Conservation (phyloP, 352 stramenopile species). For the Phytopythium ostracodes region DNA sequence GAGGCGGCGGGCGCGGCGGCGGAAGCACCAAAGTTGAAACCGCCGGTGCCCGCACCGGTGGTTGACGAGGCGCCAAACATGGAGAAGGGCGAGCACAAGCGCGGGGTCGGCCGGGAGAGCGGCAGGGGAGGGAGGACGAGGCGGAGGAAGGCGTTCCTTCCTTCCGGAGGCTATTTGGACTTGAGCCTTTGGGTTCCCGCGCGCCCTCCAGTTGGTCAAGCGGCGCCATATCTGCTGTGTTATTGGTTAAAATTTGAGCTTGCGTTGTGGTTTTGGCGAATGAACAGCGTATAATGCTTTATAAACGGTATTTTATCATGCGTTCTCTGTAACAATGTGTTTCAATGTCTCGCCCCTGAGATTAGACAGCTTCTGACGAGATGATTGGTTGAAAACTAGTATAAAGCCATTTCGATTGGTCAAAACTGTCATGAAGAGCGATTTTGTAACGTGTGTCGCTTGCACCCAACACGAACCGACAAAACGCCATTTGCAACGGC, state of each 20-base stretch:
- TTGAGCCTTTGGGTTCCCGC: background rate
- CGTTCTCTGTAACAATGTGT: no score
- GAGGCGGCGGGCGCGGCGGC: constrained; percentile 20
- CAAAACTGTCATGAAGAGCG: no score
- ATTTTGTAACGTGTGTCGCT: no score
- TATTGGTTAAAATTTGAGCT: constrained; percentile 18
- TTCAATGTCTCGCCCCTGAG: no score
- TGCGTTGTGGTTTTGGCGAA: constrained; percentile 14
- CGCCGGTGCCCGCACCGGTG: constrained; percentile 18
- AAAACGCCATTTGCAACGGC: no score
- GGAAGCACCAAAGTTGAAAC: constrained; percentile 46
- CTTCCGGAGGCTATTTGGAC: background rate
- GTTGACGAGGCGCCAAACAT: constrained; percentile 56
- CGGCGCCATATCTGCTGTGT: background rate
- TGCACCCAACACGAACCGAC: no score
- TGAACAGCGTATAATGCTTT: background rate
- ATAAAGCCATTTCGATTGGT: no score
- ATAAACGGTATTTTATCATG: no score
- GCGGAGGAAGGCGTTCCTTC: background rate
- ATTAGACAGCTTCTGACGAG: no score
- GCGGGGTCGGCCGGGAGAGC: background rate
- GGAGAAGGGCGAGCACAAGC: background rate
- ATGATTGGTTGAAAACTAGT: no score
- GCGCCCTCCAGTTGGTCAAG: background rate
- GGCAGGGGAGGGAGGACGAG: background rate